Percentiles rank a stretch among this genome's conserved stretches.
phyloP scores from a whole-genome alignment of 257 asterid genomes.

The Petrea volubilis region DNA sequence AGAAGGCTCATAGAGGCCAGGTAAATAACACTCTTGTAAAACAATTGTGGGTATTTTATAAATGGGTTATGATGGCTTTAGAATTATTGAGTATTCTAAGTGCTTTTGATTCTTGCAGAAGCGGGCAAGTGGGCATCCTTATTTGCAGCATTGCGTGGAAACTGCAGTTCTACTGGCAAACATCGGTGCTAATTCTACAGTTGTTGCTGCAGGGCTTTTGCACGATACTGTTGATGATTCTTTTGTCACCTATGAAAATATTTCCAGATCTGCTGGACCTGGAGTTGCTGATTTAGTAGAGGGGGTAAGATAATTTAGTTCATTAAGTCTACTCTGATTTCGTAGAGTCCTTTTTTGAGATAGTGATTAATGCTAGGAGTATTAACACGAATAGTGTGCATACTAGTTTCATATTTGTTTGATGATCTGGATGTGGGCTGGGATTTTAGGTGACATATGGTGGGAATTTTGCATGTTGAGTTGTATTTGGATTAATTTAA shows the following conservation, averaged over 20 bases:
- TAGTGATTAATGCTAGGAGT: background rate
- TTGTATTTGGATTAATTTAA: background rate
- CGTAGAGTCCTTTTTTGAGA: background rate
- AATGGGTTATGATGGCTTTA: background rate
- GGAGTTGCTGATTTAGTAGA: slow-evolving; percentile 88
- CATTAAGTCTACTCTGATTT: background rate
- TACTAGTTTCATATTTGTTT: background rate
- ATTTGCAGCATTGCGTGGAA: slow-evolving; percentile 94
- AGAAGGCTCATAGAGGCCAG: slow-evolving; percentile 81
- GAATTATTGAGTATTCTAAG: background rate
- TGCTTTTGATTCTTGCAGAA: slow-evolving; percentile 46
- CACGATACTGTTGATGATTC: slow-evolving; percentile 93
- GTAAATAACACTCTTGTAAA: slow-evolving; percentile 30
- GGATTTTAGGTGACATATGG: background rate
- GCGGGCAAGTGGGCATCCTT: slow-evolving; percentile 93
- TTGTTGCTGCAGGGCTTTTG: slow-evolving; percentile 94
- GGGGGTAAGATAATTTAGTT: slow-evolving; percentile 62
- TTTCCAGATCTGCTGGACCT: slow-evolving; percentile 58
- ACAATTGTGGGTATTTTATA: background rate
- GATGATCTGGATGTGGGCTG: background rate
- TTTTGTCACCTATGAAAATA: slow-evolving; percentile 57
- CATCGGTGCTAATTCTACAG: slow-evolving; percentile 85
- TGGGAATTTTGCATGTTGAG: background rate
- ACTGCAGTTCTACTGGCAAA: slow-evolving; percentile 76
- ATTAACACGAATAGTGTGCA: background rate